A percentile compares a stretch with the other conserved stretches of the same genome.
phyloP scores from a whole-genome alignment of 1,284 basidiomycete species.

The Rhizoctonia solani region DNA sequence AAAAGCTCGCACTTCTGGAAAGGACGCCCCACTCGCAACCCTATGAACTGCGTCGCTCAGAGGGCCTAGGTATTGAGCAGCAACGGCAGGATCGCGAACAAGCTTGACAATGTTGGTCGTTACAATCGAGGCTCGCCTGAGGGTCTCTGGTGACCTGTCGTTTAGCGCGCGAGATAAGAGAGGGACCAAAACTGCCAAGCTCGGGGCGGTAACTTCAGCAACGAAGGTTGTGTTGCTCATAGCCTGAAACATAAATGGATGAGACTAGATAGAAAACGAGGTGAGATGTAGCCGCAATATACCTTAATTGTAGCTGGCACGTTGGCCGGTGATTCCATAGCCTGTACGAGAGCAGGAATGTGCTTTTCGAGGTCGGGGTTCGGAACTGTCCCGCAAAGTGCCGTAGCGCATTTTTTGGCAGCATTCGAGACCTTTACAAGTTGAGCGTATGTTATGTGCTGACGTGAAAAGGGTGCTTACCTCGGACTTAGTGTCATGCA shows the following conservation, averaged over 20 bases:
- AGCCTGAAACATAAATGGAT: background rate
- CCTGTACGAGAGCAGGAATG: conserved; percentile 88
- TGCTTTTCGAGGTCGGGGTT: conserved; percentile 94
- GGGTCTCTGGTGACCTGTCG: conserved; percentile 59
- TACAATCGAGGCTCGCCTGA: conserved; percentile 76
- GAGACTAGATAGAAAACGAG: background rate
- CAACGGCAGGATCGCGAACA: conserved; percentile 89
- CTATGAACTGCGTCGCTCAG: conserved; percentile 92
- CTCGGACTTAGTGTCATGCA: conserved; percentile 98
- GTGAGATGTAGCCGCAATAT: conserved; percentile 47
- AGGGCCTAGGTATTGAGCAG: conserved; percentile 85
- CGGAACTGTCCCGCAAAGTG: conserved; percentile 88
- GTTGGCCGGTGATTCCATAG: conserved; percentile 85
- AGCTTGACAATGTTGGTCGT: conserved; percentile 98
- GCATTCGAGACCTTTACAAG: conserved; percentile 75
- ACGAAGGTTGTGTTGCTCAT: conserved; percentile 85
- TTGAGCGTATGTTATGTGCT: conserved; percentile 18
- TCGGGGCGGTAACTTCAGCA: conserved; percentile 94
- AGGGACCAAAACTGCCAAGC: conserved; percentile 94
- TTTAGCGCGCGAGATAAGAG: conserved; percentile 91
- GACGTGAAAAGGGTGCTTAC: conserved; percentile 51
- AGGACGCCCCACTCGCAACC: conserved; percentile 89
- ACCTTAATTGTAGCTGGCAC: conserved; percentile 96
- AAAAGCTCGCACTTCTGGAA: conserved; percentile 96
- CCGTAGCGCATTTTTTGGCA: conserved; percentile 91